Base-by-base conservation (phyloP, 2,329 filamentous ascomycete genomes). In the Claviceps cyperi region DNA sequence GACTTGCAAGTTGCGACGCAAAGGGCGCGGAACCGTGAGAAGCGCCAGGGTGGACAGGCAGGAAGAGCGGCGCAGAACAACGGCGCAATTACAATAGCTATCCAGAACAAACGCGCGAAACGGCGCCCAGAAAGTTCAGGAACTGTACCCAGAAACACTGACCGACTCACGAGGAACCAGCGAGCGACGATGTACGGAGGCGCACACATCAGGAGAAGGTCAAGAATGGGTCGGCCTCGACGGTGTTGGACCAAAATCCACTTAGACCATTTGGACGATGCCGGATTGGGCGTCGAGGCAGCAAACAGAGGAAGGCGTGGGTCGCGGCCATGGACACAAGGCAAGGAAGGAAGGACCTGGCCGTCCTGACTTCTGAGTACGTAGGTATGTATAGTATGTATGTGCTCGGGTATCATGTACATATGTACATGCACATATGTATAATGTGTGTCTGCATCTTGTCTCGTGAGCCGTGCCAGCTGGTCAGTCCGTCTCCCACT, bases 181-280 rank as follows among this genome's bases (percentile, higher is more conserved):
- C 28, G 28, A 32, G 32, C 19, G 17, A 21, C 24, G n/a, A 41
- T 41, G 40, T 19, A 41, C 19, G 40, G 21, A 38, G 35, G 14
- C 46, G 32, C 44, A 46, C 44, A 46, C 22, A 38, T 15, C 19
- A 43, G 49, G 41, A 28, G 41, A 32, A 47, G n/a, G 45, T 48
- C 39, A 41, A 39, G 17, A 48, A 47, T 24, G 49, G 49, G 36
- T 24, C 28, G 21, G 32, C n/a, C 35, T 45, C 37, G 48, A 52
- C 49, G 47, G 47, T 50, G 47, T 49, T 50, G 36, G 47, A 39
- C 21, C 21, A 48, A 44, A 14, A 43, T 43, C 37, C 28, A 46
- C 40, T 47, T 50, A 37, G 47, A 52, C 44, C 7, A 28, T 17
- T 17, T 21, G 35, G 5, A 32, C 47, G 35, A 38, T 36, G 13